Base-by-base conservation (phyloP, 345 rosid species). In the Eucalyptus pauciflora region DNA sequence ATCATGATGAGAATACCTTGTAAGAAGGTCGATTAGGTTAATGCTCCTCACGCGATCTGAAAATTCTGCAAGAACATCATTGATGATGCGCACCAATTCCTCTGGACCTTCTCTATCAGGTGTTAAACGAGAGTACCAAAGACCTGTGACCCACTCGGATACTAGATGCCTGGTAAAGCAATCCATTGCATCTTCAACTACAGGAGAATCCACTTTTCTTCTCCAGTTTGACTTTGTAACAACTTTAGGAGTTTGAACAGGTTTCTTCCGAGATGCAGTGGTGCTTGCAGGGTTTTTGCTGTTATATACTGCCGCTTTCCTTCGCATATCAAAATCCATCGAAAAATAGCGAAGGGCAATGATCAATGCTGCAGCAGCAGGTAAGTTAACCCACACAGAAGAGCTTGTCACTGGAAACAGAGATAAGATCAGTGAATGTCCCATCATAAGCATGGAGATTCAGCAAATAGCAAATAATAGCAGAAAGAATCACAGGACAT, bases 71-170 rank as follows among this genome's bases (percentile, higher is more conserved):
- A 97, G 93, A 92, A 94, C 97, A 89, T 93, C 93, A 90, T 96
- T 97, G 29, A 97, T 93, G 87, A 97, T 93, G 90, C 86, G 94
- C 79, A 95, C 95, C 90, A 98, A 92, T 87, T 97, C 99, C 89
- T 95, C 99, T 33, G 99, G 99, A 51, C 97, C 99, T 92, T 96
- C 94, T 90, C 88, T 93, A 93, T 98, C 99, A 87, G 96, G 93
- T 83, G 99, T 98, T 90, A 98, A 88, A 67, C 96, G 97, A 86
- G 96, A 93, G 93, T 98, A 98, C 99, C 99, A 98, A 18, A 97
- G 94, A 94, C 96, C 97, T 58, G 97, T 83, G 41, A 98, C 94
- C 99, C 99, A 98, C 93, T 98, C 99, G 49, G 99, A 96, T 89
- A 97, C 88, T 64, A 96, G 93, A 93, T 94, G 99, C 90, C 97